Percentiles rank a stretch among this genome's conserved stretches.
Evolutionary conservation across 352 stramenopile genomes (phyloP).

Genomic region (Nothophytophthora sp.): DNA sequence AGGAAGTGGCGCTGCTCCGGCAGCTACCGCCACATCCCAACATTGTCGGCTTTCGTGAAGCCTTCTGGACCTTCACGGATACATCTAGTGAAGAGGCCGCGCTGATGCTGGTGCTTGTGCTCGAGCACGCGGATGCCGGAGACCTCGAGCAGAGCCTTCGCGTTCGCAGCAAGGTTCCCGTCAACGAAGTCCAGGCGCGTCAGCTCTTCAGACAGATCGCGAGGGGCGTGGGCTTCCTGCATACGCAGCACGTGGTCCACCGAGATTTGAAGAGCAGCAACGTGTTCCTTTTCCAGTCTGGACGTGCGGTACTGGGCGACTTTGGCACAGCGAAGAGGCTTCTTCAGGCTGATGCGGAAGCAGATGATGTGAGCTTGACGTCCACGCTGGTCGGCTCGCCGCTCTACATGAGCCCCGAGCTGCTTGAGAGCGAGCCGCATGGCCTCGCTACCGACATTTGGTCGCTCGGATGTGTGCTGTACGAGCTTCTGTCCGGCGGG

Average conservation of each 20-base stretch:
- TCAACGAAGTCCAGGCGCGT: slow-evolving; percentile 17
- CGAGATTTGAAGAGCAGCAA: slow-evolving; percentile 90
- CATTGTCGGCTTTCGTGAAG: slow-evolving; percentile 59
- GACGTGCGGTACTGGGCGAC: slow-evolving; percentile 83
- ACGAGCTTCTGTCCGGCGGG: slow-evolving; percentile 55
- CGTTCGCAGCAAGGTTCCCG: background rate
- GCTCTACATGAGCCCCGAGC: slow-evolving; percentile 80
- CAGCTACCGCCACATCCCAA: slow-evolving; percentile 51
- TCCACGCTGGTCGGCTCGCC: slow-evolving; percentile 66
- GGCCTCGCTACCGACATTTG: slow-evolving; percentile 70
- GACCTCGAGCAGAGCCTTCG: slow-evolving; percentile 54
- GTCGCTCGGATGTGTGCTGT: slow-evolving; percentile 84
- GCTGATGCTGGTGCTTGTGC: slow-evolving; percentile 47
- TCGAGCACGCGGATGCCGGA: slow-evolving; percentile 71
- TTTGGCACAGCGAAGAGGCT: slow-evolving; percentile 65
- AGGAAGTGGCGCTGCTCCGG: slow-evolving; percentile 45
- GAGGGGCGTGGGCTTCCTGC: slow-evolving; percentile 83
- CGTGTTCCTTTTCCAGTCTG: slow-evolving; percentile 70
- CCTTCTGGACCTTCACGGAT: slow-evolving; percentile 38
- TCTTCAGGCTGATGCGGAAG: slow-evolving; percentile 4
- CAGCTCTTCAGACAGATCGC: slow-evolving; percentile 71
- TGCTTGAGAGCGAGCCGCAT: slow-evolving; percentile 58
- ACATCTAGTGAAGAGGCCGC: background rate
- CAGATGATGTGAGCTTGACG: slow-evolving; percentile 16
- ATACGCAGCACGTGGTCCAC: slow-evolving; percentile 61